Evolutionary conservation across 1,284 basidiomycete species (phyloP).

Genomic region (Ceratobasidium sp.): DNA sequence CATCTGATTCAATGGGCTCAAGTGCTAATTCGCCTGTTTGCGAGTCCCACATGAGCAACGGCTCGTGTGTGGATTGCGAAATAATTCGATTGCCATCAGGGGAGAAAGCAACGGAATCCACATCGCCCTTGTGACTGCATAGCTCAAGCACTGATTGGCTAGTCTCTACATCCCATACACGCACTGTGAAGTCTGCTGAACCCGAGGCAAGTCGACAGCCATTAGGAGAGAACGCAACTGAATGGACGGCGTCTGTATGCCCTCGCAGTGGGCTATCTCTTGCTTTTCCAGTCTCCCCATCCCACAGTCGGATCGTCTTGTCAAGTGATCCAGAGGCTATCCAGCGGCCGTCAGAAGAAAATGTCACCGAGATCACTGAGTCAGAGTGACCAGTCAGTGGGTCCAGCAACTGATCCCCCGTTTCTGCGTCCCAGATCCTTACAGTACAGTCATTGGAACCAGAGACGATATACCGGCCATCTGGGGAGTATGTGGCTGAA

Average conservation of each 20-base stretch:
- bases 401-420: background rate
- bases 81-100: conserved; percentile 27
- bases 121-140: conserved; percentile 13
- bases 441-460: conserved; percentile 21
- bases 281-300: conserved; percentile 13
- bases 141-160: background rate
- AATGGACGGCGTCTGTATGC: conserved; percentile 7
- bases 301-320: conserved; percentile 40
- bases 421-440: conserved; percentile 37
- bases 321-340: conserved; percentile 44
- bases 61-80: conserved; percentile 25
- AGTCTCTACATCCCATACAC: conserved; percentile 32
- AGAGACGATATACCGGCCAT: conserved; percentile 25
- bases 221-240: conserved; percentile 29
- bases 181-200: conserved; percentile 23
- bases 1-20: background rate
- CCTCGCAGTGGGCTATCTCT: background rate
- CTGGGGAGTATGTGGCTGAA: conserved; percentile 37
- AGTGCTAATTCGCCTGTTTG: background rate
- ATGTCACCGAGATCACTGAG: conserved; percentile 25
- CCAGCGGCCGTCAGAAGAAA: conserved; percentile 37
- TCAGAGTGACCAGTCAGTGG: background rate
- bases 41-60: conserved; percentile 30
- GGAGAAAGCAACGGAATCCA: conserved; percentile 32
- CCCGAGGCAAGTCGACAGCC: conserved; percentile 25